A percentile compares a stretch with the other conserved stretches of the same genome.
Evolutionary conservation across 805 yeast species (phyloP).

Genomic region (Zygoascus tannicola): DNA sequence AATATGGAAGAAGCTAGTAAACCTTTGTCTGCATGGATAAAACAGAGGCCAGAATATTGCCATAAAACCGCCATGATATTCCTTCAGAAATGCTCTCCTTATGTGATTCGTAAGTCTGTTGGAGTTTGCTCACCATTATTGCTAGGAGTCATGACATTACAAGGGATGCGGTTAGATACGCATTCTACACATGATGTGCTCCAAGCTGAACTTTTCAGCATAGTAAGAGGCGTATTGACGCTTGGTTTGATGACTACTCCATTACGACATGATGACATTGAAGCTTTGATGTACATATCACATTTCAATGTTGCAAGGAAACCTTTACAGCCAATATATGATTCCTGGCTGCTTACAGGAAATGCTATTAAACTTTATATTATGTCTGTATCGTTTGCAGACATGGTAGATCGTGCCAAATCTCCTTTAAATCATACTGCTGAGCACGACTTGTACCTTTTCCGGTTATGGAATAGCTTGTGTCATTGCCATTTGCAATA

Average conservation of each 20-base stretch:
- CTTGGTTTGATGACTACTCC: slow-evolving; percentile 42
- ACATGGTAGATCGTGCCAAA: slow-evolving; percentile 4
- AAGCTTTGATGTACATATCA: slow-evolving; percentile 47
- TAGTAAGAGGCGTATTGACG: slow-evolving; percentile 43
- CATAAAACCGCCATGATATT: slow-evolving; percentile 39
- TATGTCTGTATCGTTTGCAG: slow-evolving; percentile 36
- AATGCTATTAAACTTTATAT: slow-evolving; percentile 43
- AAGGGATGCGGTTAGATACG: slow-evolving; percentile 37
- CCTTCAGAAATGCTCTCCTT: slow-evolving; percentile 44
- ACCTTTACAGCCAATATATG: slow-evolving; percentile 43
- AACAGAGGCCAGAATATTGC: slow-evolving; percentile 36
- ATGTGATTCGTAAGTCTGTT: slow-evolving; percentile 53
- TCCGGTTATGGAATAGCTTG: slow-evolving; percentile 45
- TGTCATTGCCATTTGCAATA: slow-evolving; percentile 44
- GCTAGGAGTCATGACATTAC: slow-evolving; percentile 10
- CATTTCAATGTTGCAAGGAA: slow-evolving; percentile 47
- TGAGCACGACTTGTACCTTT: slow-evolving; percentile 39
- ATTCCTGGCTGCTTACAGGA: slow-evolving; percentile 44
- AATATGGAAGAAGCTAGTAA: slow-evolving; percentile 32
- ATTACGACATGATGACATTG: slow-evolving; percentile 51
- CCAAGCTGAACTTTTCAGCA: slow-evolving; percentile 38
- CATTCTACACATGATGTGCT: slow-evolving; percentile 40
- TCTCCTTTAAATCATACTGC: slow-evolving; percentile 2
- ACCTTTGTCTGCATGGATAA: slow-evolving; percentile 40
- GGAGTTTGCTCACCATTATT: slow-evolving; percentile 18